Base-by-base conservation (phyloP, 2,329 filamentous ascomycete species). In the Niveomyces coronatus region DNA sequence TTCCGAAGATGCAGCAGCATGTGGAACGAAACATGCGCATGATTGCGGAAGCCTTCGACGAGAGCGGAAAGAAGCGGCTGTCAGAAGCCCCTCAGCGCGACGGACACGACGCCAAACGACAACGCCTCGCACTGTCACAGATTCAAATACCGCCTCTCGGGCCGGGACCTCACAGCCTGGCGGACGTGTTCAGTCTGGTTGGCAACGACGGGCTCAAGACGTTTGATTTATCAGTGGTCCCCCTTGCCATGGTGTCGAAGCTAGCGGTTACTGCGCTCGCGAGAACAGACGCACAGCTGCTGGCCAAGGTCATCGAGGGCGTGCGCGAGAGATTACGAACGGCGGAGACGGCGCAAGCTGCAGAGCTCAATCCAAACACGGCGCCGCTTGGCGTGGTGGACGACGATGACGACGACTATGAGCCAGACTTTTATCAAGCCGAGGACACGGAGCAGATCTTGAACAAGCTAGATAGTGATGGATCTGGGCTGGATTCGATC, bases 361-460 rank as follows among this genome's bases (percentile, higher is more conserved):
- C 63, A 1, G 61, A 59, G 6, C 45, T 75, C 19, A 74, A 76
- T 44, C 65, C 75, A 7, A 71, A 76, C 38, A 79, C 75, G 3
- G 67, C 72, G 11, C 73, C 72, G 1, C 56, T 80, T 3, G 76
- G 73, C 18, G 78, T 84, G n/a, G n/a, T n/a, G 4, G 78, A 82
- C 6, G 87, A 94, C 29, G 88, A 94, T 15, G 86, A 94, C 31
- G 63, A 67, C 42, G 85, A 94, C 49, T 95, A 95, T 53, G 89
- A 95, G 51, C 88, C 89, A 0, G 84, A 93, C 52, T 87, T 86
- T 48, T 77, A 81, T 42, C 73, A 82, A 8, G 76, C 78, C 24
- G 85, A 93, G 56, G 79, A 85, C 47, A 76, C 76, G 1, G 82
- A 87, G 51, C 83, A 89, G 52, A 79, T 85, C 22, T 61, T 82